Base-by-base conservation (phyloP, 345 rosid genomes). In the Ailanthus altissimus region DNA sequence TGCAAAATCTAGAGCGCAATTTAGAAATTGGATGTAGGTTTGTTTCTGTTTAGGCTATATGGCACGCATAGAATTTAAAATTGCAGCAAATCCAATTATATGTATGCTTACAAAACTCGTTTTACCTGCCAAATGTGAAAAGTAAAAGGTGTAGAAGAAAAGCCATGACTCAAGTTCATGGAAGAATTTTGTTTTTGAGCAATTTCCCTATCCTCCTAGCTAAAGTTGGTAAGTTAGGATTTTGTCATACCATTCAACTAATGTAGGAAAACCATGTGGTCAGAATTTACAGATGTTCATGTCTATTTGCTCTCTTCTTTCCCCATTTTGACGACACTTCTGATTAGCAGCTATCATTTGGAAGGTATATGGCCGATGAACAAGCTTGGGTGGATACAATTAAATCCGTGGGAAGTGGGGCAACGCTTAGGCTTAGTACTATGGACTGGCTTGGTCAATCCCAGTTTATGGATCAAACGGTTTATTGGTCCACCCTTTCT, bases 391-490 rank as follows among this genome's bases (percentile, higher is more conserved):
- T 91, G 59, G 97, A 90, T 74, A 89, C 98, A 38, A 91, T 94
- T 26, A 91, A 85, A 76, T 94, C 97, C 9, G 93, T 87, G 32
- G 79, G 84, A 26, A 83, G 23, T 49, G 91, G 93, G 78, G 89
- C 84, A 60, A 88, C 86, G 0, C 86, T 94, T 53, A 87, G 94
- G 81, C 92, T 94, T 61, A 91, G 80, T 74, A 91, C 97, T 9
- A 94, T 92, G 94, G 98, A 94, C 72, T 94, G 97, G 97, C 94
- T 94, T 56, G 97, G 98, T 25, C 98, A 94, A 82, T 91, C 97
- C 50, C 92, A 92, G n/a, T 92, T 70, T 75, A 75, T 73, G 21
- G 58, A 82, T 14, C 88, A 80, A 69, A 86, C 82, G 5, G 87
- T 92, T 81, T 92, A 88, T 70, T 94, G 98, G 97, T 79, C 97